phyloP scores from a whole-genome alignment of 2,329 filamentous ascomycete species.

The Ramularia collo-cygni region DNA sequence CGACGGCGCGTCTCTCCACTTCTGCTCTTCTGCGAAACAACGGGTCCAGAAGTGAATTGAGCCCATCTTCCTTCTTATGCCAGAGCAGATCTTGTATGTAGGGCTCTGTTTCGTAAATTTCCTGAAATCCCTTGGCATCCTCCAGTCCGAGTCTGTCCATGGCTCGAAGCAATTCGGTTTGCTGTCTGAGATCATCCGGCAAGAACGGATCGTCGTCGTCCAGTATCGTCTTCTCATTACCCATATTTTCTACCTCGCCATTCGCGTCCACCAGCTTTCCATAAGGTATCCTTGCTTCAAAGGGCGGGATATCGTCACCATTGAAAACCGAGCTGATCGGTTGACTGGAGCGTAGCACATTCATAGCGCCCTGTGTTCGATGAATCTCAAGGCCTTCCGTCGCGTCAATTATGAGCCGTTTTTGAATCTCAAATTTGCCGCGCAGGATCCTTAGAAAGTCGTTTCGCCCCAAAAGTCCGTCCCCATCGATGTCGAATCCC shows the following conservation, averaged over 20 bases:
- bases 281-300: constrained; percentile 19
- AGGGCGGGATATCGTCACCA: constrained; percentile 30
- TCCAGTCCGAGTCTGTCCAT: constrained; percentile 1
- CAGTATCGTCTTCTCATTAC: constrained; percentile 46
- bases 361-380: constrained; percentile 47
- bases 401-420: constrained; percentile 79
- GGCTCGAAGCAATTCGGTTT: constrained; percentile 1
- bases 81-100: constrained; percentile 71
- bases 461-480: constrained; percentile 76
- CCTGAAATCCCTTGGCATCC: constrained; percentile 6
- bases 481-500: constrained; percentile 83
- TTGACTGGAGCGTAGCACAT: constrained; percentile 38
- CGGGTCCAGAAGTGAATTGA: constrained; percentile 84
- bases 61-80: constrained; percentile 82
- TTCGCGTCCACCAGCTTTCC: constrained; percentile 30
- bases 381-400: constrained; percentile 70
- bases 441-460: constrained; percentile 89
- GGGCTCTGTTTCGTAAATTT: constrained; percentile 3
- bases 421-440: constrained; percentile 85
- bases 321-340: constrained; percentile 41
- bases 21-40: constrained; percentile 76
- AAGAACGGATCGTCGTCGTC: constrained; percentile 46
- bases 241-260: constrained; percentile 25
- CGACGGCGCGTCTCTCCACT: constrained; percentile 53
- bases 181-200: neutral